Conservation (phyloP, 495 filamentous ascomycete genomes). For the Aspergillus steynii region DNA sequence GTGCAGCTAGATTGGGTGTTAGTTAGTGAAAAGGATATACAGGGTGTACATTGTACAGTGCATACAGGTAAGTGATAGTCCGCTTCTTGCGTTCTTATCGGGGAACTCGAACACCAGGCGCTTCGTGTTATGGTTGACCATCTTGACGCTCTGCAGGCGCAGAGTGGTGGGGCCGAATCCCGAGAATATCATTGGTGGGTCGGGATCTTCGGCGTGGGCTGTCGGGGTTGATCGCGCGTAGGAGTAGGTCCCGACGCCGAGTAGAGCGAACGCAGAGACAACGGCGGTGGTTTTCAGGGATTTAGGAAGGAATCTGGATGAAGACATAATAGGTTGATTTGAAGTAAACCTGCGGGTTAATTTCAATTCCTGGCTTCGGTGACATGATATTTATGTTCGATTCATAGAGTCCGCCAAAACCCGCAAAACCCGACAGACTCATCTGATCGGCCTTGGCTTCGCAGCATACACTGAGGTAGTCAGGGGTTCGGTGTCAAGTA, state of each 20-base stretch:
- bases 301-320: background rate
- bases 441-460: too few species aligned
- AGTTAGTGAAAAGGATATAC: background rate
- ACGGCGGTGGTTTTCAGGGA: slow-evolving; percentile 1
- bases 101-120: slow-evolving; percentile 63
- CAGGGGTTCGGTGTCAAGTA: too few species aligned
- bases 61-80: slow-evolving; percentile 55
- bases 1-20: slow-evolving; percentile 38
- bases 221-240: slow-evolving; percentile 17
- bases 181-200: slow-evolving; percentile 22
- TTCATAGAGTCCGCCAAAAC: background rate
- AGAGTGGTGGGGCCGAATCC: slow-evolving; percentile 27
- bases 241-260: slow-evolving; percentile 23
- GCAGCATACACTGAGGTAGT: too few species aligned
- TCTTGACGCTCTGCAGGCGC: slow-evolving; percentile 47
- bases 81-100: slow-evolving; percentile 45
- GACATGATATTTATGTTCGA: background rate
- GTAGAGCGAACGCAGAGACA: background rate
- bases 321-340: background rate
- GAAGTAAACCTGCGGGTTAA: background rate
- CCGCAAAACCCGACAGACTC: background rate
- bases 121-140: slow-evolving; percentile 67
- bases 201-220: slow-evolving; percentile 26
- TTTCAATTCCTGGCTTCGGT: background rate
- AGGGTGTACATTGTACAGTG: background rate